Conservation (phyloP, 1,139 yeast species). For the Saccharomyces uvarum region DNA sequence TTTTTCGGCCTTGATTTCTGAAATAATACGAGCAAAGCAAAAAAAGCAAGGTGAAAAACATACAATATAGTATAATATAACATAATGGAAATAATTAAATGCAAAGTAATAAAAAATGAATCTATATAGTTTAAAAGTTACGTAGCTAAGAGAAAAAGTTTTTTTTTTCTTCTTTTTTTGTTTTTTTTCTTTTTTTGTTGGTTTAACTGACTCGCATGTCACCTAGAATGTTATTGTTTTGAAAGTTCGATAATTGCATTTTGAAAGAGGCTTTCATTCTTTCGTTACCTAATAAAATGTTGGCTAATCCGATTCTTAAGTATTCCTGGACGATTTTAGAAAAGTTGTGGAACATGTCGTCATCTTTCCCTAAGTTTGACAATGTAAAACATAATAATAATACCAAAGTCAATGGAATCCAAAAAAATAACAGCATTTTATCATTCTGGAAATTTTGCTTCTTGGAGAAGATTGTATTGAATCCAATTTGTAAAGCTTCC, state of each 20-base stretch:
- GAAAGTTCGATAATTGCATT: conserved; percentile 27
- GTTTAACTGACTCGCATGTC: conserved; percentile 10
- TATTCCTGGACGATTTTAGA: conserved; percentile 38
- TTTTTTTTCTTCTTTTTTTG: conserved; percentile 1
- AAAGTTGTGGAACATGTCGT: conserved; percentile 23
- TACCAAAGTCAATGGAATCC: conserved; percentile 64
- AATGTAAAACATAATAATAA: conserved; percentile 47
- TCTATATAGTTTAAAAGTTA: neutral
- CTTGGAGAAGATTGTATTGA: conserved; percentile 49
- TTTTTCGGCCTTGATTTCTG: neutral
- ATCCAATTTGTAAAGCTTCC: conserved; percentile 44
- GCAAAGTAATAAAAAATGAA: neutral
- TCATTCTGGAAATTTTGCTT: conserved; percentile 69
- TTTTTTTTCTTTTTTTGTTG: neutral
- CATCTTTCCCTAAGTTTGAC: conserved; percentile 43
- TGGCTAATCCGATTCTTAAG: conserved; percentile 49
- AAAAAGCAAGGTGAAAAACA: neutral
- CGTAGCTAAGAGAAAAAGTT: neutral
- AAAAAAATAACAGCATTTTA: conserved; percentile 77
- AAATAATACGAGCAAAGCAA: neutral
- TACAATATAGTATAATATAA: neutral
- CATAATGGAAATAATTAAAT: neutral
- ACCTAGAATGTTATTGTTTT: conserved; percentile 15
- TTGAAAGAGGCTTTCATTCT: conserved; percentile 53
- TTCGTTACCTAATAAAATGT: conserved; percentile 61